Evolutionary conservation across 768 basidiomycete genomes (phyloP).

Genomic region (Coprinopsis strossmayeri): DNA sequence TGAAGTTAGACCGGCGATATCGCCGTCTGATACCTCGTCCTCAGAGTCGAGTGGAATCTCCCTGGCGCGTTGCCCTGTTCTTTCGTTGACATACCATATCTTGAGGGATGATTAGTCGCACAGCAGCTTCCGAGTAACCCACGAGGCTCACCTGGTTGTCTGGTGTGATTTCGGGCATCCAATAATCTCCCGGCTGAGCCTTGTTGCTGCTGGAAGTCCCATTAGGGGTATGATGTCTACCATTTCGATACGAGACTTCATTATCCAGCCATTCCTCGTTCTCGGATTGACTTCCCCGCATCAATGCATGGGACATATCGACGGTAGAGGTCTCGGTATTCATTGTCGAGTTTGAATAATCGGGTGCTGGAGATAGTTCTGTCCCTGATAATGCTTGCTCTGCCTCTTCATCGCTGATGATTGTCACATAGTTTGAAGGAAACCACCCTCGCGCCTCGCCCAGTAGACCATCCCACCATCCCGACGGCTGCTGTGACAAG

Average conservation of each 20-base stretch:
- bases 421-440: constrained; percentile 88
- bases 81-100: constrained; percentile 95
- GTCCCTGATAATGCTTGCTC: constrained; percentile 55
- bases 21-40: constrained; percentile 55
- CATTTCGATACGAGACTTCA: constrained; percentile 33
- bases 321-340: constrained; percentile 27
- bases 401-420: constrained; percentile 76
- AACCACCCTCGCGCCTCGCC: constrained; percentile 93
- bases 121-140: background rate
- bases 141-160: constrained; percentile 69
- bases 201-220: constrained; percentile 16
- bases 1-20: constrained; percentile 54
- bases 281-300: constrained; percentile 34
- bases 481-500: constrained; percentile 81
- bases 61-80: constrained; percentile 74
- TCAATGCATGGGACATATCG: constrained; percentile 45
- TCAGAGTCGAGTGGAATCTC: constrained; percentile 78
- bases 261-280: constrained; percentile 55
- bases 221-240: constrained; percentile 11
- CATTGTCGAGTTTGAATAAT: constrained; percentile 6
- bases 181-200: constrained; percentile 67
- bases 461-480: constrained; percentile 98
- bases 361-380: constrained; percentile 30
- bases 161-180: constrained; percentile 81
- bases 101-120: constrained; percentile 24